phyloP scores from a whole-genome alignment of 2,329 filamentous ascomycete genomes.

The Pseudogymnoascus sp. region DNA sequence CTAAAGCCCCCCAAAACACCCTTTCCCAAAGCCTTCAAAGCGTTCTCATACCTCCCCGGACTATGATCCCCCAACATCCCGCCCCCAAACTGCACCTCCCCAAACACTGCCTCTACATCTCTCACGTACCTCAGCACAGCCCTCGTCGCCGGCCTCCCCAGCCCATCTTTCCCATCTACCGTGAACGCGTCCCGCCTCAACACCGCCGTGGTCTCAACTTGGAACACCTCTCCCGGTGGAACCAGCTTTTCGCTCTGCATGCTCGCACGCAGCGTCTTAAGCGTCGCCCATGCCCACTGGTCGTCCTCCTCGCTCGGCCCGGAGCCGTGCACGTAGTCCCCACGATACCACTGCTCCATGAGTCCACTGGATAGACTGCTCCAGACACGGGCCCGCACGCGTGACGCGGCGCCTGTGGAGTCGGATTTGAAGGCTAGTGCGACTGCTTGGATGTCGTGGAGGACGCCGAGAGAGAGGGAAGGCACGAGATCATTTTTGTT shows the following conservation, averaged over 20 bases:
- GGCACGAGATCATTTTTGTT: conserved; percentile 70
- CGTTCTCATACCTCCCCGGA: conserved; percentile 65
- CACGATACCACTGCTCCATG: conserved; percentile 52
- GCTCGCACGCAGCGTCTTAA: conserved; percentile 57
- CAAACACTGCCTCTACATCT: conserved; percentile 63
- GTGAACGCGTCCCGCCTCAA: conserved; percentile 60
- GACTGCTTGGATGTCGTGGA: conserved; percentile 68
- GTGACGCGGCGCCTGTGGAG: conserved; percentile 57
- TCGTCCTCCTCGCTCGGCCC: conserved; percentile 47
- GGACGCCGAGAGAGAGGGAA: conserved; percentile 62
- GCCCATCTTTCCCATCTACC: conserved; percentile 26
- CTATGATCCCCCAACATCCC: conserved; percentile 72
- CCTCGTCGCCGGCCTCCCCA: conserved; percentile 60
- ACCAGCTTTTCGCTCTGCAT: conserved; percentile 65
- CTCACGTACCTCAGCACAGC: conserved; percentile 64
- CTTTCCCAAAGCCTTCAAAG: conserved; percentile 52
- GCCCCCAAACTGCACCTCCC: conserved; percentile 63
- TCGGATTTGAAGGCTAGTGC: conserved; percentile 68
- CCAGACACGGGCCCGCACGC: conserved; percentile 61
- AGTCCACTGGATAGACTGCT: conserved; percentile 56
- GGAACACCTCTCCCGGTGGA: conserved; percentile 70
- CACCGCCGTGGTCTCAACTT: conserved; percentile 61
- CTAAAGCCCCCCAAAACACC: conserved; percentile 25
- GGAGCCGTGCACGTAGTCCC: conserved; percentile 29
- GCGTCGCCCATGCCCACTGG: conserved; percentile 60